Evolutionary conservation across 2,329 filamentous ascomycete genomes (phyloP), one percentile per base, ranked within the genome.

Genomic region (Dryadomyces sulphureus): DNA sequence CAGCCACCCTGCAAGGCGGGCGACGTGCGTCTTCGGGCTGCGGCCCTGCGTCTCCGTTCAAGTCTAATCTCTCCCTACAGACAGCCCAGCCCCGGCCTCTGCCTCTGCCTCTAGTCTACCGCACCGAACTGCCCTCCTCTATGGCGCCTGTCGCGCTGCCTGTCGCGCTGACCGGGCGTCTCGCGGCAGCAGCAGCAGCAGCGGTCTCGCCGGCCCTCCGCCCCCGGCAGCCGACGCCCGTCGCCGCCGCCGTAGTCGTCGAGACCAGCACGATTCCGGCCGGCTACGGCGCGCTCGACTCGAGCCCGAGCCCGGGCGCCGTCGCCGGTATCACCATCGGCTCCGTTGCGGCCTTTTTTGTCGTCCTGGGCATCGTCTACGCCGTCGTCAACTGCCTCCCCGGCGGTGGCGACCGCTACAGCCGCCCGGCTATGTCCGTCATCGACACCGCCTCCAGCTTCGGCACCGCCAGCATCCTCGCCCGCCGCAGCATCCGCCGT

Each of bases 321-420:
- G 60, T 68, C 8, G 59, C 61, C 56, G 58, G 59, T 58, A 60
- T 72, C 51, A 56, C 54, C 7, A 56, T 64, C 20, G 62, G 62
- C 38, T 62, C 63, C 21, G 66, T 54, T 65, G 78, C 16, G 73
- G 62, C 57, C 12, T 64, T 64, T 41, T 47, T 62, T 22, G 53
- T 63, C 8, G 43, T 62, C 1, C 52, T 63, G n/a, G 59, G 52
- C 44, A 54, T 64, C 5, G 19, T 62, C 40, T 62, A 62, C 52
- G 52, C 49, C 35, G 57, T 56, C 51, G 50, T 61, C 52, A 58
- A 59, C 40, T 34, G 8, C 25, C 45, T 34, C 16, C n/a, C 34
- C n/a, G 17, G 25, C 16, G 42, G 38, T 36, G 25, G 39, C 19
- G 55, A 20, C 41, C 32, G 4, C 27, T 32, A 35, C n/a, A 11